Evolutionary conservation across 768 basidiomycete genomes (phyloP).

Genomic region (Pleurotus sapidus): DNA sequence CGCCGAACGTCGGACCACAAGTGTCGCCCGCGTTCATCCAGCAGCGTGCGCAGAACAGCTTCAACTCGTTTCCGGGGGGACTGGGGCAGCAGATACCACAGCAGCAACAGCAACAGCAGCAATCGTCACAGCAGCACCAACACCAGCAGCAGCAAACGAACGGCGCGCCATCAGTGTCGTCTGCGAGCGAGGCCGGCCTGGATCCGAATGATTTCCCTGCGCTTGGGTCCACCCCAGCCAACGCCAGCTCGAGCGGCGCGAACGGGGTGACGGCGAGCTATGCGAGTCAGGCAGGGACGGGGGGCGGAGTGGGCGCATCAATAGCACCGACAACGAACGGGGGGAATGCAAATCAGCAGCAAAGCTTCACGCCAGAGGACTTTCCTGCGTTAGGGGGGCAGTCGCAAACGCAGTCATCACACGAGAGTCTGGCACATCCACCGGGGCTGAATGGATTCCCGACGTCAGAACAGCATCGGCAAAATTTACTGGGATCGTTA

Average conservation of each 20-base stretch:
- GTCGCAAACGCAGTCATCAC: slow-evolving; percentile 38
- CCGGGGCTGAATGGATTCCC: slow-evolving; percentile 76
- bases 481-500: slow-evolving; percentile 54
- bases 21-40: slow-evolving; percentile 62
- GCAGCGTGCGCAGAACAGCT: slow-evolving; percentile 58
- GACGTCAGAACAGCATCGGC: slow-evolving; percentile 47
- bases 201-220: slow-evolving; percentile 91
- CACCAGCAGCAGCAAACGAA: slow-evolving; percentile 55
- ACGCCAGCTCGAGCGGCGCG: slow-evolving; percentile 35
- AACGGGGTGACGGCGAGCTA: slow-evolving; percentile 62
- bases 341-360: slow-evolving; percentile 37
- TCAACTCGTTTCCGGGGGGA: slow-evolving; percentile 58
- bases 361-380: slow-evolving; percentile 85
- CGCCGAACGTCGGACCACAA: slow-evolving; percentile 54
- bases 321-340: slow-evolving; percentile 24
- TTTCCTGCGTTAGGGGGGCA: slow-evolving; percentile 84
- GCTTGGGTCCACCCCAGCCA: slow-evolving; percentile 59
- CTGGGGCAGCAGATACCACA: slow-evolving; percentile 38
- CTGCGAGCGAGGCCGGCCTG: slow-evolving; percentile 71
- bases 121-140: slow-evolving; percentile 46
- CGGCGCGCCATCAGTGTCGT: slow-evolving; percentile 61
- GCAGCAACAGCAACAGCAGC: slow-evolving; percentile 38
- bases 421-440: slow-evolving; percentile 54
- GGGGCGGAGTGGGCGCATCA: slow-evolving; percentile 35
- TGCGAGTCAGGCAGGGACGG: slow-evolving; percentile 77